Evolutionary conservation across 768 basidiomycete species (phyloP), one percentile per base, ranked within the genome.

Genomic region (Favolaschia claudopus): DNA sequence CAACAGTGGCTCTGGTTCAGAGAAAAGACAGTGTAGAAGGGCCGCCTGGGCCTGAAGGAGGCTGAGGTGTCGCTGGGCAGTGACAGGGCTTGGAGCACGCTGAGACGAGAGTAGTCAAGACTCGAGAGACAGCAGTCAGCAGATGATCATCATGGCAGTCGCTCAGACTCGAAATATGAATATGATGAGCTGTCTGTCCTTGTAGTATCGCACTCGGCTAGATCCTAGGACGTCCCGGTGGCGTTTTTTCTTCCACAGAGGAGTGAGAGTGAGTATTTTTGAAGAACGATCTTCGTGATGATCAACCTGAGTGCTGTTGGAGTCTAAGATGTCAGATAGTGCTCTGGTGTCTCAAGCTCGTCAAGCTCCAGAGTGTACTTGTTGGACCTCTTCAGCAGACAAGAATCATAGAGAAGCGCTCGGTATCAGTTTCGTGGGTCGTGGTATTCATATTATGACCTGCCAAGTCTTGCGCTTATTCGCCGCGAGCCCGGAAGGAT

Each of bases 41-140:
- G 37, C 58, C 60, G 29, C 55, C 63, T 36, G 59, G 55, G 52
- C 47, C 51, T 46, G 44, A 24, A 38, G 15, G 33, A 55, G 42
- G 37, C 50, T 46, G 22, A 24, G n/a, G 42, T 31, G 48, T 50
- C 36, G 54, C 37, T 31, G 37, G 48, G 34, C 33, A 38, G 45
- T 39, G 20, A 14, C 29, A 32, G n/a, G 34, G 43, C 17, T 34
- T 31, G 53, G 14, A 38, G 37, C 45, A 32, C 19, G n/a, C 22
- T 32, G 34, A 19, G 32, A 17, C 15, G 12, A 12, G 17, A 20
- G 9, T 14, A 20, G 22, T 6, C 24, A 1, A 19, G 17, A 33
- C n/a, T n/a, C n/a, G n/a, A 8, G 22, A 25, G 28, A 29, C 43
- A 42, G 38, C 25, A 37, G 53, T 48, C 13, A 44, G 29, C 19